A percentile compares a stretch with the other conserved stretches of the same genome.
Conservation (phyloP, 176 grass and related monocot species). For the Guadua angustifolia region DNA sequence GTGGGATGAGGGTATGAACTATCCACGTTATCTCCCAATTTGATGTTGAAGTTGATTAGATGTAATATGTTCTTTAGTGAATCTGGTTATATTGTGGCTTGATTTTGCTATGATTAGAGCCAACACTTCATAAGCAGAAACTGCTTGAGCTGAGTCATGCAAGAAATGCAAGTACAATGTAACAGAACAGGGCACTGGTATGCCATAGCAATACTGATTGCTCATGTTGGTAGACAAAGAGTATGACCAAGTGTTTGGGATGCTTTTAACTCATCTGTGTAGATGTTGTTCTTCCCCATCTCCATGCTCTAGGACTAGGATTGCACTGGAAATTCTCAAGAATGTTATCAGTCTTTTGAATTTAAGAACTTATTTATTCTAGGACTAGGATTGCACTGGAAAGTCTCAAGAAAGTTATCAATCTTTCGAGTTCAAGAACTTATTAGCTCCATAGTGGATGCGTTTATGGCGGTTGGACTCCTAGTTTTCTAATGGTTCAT, state of each 20-base stretch:
- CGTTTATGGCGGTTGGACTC: constrained; percentile 16
- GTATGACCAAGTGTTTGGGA: neutral
- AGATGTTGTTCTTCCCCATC: neutral
- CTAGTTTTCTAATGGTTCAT: constrained; percentile 1
- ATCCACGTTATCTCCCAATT: neutral
- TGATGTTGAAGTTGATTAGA: neutral
- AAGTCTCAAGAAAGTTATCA: neutral
- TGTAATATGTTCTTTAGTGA: neutral
- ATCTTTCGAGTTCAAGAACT: neutral
- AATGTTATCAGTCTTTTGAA: neutral
- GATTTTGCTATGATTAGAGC: neutral
- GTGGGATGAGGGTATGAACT: neutral
- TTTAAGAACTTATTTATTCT: neutral
- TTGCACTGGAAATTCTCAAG: neutral
- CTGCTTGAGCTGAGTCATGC: neutral
- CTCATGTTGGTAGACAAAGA: neutral
- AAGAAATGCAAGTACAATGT: neutral
- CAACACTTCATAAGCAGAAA: neutral
- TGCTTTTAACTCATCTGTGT: neutral
- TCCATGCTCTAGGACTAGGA: neutral
- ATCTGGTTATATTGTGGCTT: neutral
- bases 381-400: neutral
- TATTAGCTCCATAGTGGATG: constrained; percentile 18
- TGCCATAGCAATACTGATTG: neutral
- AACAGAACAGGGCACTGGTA: constrained; percentile 6